Evolutionary conservation across 371 early-diverging fungal genomes (phyloP), one percentile per base, ranked within the genome.

Genomic region (Saksenaea oblongispora): DNA sequence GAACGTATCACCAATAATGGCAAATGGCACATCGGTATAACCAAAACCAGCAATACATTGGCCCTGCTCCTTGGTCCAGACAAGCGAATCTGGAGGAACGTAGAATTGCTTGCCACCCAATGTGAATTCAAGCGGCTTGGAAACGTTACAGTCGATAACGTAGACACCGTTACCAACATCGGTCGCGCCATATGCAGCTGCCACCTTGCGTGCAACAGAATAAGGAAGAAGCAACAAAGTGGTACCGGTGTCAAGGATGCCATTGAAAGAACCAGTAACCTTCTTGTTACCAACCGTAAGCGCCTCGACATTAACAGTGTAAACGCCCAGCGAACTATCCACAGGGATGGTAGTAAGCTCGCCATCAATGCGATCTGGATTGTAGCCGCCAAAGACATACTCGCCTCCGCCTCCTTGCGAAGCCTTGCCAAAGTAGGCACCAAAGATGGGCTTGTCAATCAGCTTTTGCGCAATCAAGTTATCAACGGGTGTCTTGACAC

Each of bases 161-260:
- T 69, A 69, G 1, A 65, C 54, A 27, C 70, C 70, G 34, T 69
- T 62, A 22, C 65, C 59, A 18, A 62, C 62, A 35, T 65, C 65
- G 0, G 37, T 55, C 22, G 70, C 70, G 24, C 54, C 53, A 18
- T 63, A 65, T 7, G 55, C 59, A 2, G 28, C 11, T 31, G 70
- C 70, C 17, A 69, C 54, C 15, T 42, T 42, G 22, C 13, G 27
- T 27, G 79, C 79, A 3, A 78, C 63, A 17, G 61, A 41, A 5
- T 71, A 61, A 28, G 79, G 78, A 34, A 85, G 73, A 37, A 86
- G 68, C 64, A 87, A 65, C 17, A 83, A 59, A 1, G 81, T 84
- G 28, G 84, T 82, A 14, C 84, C 82, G 2, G 86, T 85, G 59
- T 83, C 85, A 51, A 84, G 63, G 58, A 84, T 83, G 7, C 76